Percentiles rank a stretch among this genome's conserved stretches.
These are phyloP conservation scores for Aspergillus sparsus DNA, from an alignment of 495 filamentous ascomycete species.

Conservation along the genomic window DNA sequence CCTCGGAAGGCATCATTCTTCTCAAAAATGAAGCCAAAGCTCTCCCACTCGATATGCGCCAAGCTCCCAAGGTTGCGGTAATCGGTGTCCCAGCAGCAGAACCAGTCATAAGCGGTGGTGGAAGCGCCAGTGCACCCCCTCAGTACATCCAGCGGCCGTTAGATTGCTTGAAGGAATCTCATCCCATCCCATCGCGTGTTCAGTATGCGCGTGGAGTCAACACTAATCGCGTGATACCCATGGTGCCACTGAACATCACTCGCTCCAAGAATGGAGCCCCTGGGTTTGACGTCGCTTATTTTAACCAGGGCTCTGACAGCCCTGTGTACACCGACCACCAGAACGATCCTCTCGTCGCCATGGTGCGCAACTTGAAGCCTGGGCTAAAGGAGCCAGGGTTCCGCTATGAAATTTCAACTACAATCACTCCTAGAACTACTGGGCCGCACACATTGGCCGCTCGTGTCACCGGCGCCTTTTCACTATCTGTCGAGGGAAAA, in stretches of 20 bases:
- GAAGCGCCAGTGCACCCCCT: constrained; percentile 8
- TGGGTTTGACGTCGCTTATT: constrained; percentile 6
- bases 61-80: background rate
- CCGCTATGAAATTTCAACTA: constrained; percentile 7
- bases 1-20: background rate
- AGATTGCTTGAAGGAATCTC: constrained; percentile 1
- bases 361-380: constrained; percentile 9
- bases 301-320: background rate
- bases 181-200: background rate
- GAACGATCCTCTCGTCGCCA: background rate
- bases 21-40: background rate
- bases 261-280: background rate
- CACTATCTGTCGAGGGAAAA: background rate
- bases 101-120: constrained; percentile 8
- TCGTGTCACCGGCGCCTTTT: constrained; percentile 5
- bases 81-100: constrained; percentile 6
- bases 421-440: background rate
- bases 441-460: constrained; percentile 7
- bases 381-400: constrained; percentile 1
- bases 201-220: constrained; percentile 5
- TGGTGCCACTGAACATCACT: background rate
- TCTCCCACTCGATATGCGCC: constrained; percentile 7
- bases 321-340: constrained; percentile 2
- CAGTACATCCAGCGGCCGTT: constrained; percentile 4
- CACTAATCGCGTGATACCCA: constrained; percentile 3